Evolutionary conservation across 1,139 yeast species (phyloP), one percentile per base, ranked within the genome.

Genomic region (Blastobotrys serpentis): DNA sequence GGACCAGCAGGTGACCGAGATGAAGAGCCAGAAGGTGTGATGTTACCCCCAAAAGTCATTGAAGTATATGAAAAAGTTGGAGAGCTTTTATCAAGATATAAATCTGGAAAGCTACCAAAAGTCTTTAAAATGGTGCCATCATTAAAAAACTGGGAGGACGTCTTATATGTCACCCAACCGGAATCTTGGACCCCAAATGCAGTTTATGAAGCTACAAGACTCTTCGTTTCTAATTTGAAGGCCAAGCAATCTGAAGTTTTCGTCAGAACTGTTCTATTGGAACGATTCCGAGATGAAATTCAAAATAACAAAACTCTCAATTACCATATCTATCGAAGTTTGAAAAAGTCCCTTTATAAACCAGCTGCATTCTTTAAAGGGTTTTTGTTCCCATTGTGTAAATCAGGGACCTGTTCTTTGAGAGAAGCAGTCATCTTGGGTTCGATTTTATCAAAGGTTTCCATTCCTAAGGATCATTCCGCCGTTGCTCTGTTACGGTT

Each of bases 311-410:
- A 70, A 54, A 67, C 69, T 11, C 69, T 73, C 72, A 90, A 94
- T 68, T 92, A 92, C 66, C 99, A 92, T 65, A 75, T 92, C 43
- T 92, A 92, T 68, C 80, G 97, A 63, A 83, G 98, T 1, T 72
- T 92, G 58, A 90, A 90, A 67, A 94, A 94, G 70, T 81, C 97
- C 0, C 76, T 94, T 48, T 92, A 92, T 73, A 94, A 92, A 68
- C 98, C 99, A 21, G 92, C 95, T 50, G 98, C 98, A 13, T 94
- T 90, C 62, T 92, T 92, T 77, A 90, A 89, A 68, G 99, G 98
- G 1, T 90, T 92, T 62, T 73, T 92, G 52, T 86, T 92, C 64
- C 98, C 98, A 11, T 74, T 92, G 51, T 86, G 88, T 23, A 78
- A 82, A 25, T 56, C 62, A 17, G 72, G 70, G n/a, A 61, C 68